Evolutionary conservation across 2,329 filamentous ascomycete genomes (phyloP).

Genomic region (Monosporascus ibericus): DNA sequence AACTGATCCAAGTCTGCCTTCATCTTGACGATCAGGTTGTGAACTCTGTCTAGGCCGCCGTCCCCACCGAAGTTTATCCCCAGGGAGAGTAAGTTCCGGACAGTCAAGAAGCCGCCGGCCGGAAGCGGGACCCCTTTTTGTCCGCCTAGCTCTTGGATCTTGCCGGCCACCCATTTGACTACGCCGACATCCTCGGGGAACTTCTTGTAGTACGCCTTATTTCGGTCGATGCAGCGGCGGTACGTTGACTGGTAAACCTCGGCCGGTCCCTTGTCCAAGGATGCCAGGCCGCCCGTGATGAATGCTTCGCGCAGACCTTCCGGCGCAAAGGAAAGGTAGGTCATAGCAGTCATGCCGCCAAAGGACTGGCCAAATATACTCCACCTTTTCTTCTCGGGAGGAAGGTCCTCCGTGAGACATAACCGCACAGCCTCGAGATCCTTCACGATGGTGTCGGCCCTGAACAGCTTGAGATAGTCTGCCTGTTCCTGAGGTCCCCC

Average conservation of each 20-base stretch:
- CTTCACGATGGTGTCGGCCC: conserved; percentile 83
- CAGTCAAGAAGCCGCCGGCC: conserved; percentile 65
- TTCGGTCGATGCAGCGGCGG: conserved; percentile 63
- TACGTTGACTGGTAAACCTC: conserved; percentile 71
- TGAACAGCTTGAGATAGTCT: conserved; percentile 75
- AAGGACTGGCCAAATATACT: conserved; percentile 86
- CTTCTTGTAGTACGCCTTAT: conserved; percentile 74
- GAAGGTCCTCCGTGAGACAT: conserved; percentile 64
- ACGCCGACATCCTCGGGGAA: conserved; percentile 71
- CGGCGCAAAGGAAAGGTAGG: conserved; percentile 77
- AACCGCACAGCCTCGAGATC: conserved; percentile 83
- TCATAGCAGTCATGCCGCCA: conserved; percentile 79
- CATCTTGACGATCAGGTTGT: conserved; percentile 65
- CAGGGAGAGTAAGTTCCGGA: conserved; percentile 68
- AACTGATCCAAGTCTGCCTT: conserved; percentile 69
- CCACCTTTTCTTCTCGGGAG: conserved; percentile 70
- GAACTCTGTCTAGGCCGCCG: conserved; percentile 69
- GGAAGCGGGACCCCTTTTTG: conserved; percentile 53
- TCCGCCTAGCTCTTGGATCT: conserved; percentile 53
- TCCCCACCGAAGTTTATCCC: conserved; percentile 76
- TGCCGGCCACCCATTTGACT: conserved; percentile 60
- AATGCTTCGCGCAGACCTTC: conserved; percentile 78
- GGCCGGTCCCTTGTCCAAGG: conserved; percentile 64
- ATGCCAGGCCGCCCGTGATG: conserved; percentile 76
- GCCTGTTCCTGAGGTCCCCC: conserved; percentile 64